Percentiles rank a stretch among this genome's conserved stretches.
phyloP scores from a whole-genome alignment of 352 stramenopile genomes.

The Thraustochytrium sp. region DNA sequence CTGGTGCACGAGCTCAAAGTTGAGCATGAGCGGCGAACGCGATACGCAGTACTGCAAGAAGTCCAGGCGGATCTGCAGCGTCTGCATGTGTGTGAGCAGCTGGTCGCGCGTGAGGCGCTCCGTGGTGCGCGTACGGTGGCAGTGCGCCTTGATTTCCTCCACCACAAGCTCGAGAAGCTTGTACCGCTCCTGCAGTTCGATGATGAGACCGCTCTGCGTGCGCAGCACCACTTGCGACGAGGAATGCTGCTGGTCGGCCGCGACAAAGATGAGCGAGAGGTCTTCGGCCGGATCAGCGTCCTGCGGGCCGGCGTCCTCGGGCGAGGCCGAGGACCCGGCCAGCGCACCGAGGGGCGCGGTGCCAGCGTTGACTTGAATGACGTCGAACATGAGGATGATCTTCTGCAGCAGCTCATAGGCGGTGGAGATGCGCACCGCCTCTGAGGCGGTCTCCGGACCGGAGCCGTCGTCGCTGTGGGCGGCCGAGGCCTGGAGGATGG shows the following conservation, averaged over 20 bases:
- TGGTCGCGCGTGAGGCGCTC: background rate
- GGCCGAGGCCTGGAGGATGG: background rate
- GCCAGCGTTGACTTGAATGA: background rate
- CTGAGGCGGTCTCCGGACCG: background rate
- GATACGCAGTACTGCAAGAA: conserved; percentile 38
- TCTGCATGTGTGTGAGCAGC: conserved; percentile 26
- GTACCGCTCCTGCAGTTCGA: conserved; percentile 14
- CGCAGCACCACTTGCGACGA: too few relatives aligned
- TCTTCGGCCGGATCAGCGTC: background rate
- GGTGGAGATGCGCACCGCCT: conserved; percentile 1
- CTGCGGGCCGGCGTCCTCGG: background rate
- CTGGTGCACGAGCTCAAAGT: conserved; percentile 35
- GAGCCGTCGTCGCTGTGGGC: background rate
- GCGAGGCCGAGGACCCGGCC: background rate
- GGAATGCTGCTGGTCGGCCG: too few relatives aligned
- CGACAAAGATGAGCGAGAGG: background rate
- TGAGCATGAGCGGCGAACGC: conserved; percentile 32
- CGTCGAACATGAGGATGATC: conserved; percentile 15
- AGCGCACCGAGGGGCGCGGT: background rate
- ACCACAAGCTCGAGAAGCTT: conserved; percentile 28
- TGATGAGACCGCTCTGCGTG: conserved; percentile 14
- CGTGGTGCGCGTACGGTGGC: background rate
- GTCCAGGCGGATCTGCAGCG: conserved; percentile 15
- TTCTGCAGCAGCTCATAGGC: conserved; percentile 31
- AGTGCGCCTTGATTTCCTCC: conserved; percentile 31